Conservation (phyloP, 2,329 filamentous ascomycete species). For the Ceratocystis destructans region DNA sequence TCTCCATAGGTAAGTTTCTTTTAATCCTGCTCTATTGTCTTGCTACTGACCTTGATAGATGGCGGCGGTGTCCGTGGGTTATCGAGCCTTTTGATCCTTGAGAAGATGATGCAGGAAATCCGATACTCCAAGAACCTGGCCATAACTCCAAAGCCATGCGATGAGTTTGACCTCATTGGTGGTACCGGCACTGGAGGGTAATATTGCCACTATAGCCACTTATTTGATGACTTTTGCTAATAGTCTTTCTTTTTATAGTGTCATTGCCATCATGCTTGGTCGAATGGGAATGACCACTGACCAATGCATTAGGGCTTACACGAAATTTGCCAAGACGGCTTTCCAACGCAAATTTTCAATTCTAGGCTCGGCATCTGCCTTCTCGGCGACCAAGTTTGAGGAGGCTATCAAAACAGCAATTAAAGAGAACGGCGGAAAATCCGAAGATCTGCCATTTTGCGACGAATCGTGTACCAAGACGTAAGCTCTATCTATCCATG, state of each 20-base stretch:
- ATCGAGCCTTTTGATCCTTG: conserved; percentile 23
- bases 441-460: not conserved
- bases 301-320: not conserved
- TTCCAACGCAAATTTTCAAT: not conserved
- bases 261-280: not conserved
- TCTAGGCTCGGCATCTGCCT: not conserved
- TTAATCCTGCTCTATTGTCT: not conserved
- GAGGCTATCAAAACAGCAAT: not conserved
- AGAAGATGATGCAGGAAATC: conserved; percentile 23
- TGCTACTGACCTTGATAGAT: conserved; percentile 17
- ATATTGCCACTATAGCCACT: not conserved
- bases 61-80: conserved; percentile 23
- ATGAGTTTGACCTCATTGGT: conserved; percentile 25
- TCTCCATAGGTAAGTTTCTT: not conserved
- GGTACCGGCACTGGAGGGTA: conserved; percentile 25
- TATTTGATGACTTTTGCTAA: not conserved
- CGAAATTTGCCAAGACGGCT: not conserved
- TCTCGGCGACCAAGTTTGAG: not conserved
- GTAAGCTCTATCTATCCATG: not conserved
- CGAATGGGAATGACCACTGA: not conserved
- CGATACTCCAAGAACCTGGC: conserved; percentile 16
- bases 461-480: not conserved
- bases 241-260: not conserved
- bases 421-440: not conserved
- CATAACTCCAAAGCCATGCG: conserved; percentile 22